Evolutionary conservation across 1,139 yeast species (phyloP).

Genomic region (Scheffersomyces segobiensis): DNA sequence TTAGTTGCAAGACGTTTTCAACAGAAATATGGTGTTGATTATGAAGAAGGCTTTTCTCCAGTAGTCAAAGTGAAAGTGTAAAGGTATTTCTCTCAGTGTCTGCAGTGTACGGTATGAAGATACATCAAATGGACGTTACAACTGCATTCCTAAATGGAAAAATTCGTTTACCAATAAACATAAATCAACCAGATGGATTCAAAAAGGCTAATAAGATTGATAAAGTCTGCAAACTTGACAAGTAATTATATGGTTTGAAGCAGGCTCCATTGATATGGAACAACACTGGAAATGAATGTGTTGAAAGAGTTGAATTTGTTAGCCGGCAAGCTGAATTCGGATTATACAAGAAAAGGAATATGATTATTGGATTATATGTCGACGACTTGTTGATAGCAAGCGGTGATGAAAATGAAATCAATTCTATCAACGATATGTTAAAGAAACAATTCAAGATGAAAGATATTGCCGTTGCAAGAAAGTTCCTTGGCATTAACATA

Average conservation of each 20-base stretch:
- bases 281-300: constrained; percentile 1
- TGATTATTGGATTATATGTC: constrained; percentile 1
- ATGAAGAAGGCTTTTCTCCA: constrained; percentile 19
- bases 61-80: constrained; percentile 15
- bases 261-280: constrained; percentile 9
- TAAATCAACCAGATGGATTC: constrained; percentile 4
- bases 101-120: not conserved
- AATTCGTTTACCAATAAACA: constrained; percentile 3
- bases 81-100: constrained; percentile 12
- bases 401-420: not conserved
- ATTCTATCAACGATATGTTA: not conserved
- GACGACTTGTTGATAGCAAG: constrained; percentile 9
- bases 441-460: constrained; percentile 5
- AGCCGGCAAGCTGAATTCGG: constrained; percentile 1
- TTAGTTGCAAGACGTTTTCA: constrained; percentile 17
- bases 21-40: constrained; percentile 18
- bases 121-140: constrained; percentile 20
- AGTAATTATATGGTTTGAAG: constrained; percentile 1
- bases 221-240: not conserved
- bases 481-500: too few relatives aligned
- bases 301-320: constrained; percentile 1
- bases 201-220: not conserved
- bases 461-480: too few relatives aligned
- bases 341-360: not conserved
- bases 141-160: constrained; percentile 14